These are phyloP conservation scores for Linnemannia hyalina DNA, from an alignment of 192 early-diverging fungal species.

Conservation along the genomic window DNA sequence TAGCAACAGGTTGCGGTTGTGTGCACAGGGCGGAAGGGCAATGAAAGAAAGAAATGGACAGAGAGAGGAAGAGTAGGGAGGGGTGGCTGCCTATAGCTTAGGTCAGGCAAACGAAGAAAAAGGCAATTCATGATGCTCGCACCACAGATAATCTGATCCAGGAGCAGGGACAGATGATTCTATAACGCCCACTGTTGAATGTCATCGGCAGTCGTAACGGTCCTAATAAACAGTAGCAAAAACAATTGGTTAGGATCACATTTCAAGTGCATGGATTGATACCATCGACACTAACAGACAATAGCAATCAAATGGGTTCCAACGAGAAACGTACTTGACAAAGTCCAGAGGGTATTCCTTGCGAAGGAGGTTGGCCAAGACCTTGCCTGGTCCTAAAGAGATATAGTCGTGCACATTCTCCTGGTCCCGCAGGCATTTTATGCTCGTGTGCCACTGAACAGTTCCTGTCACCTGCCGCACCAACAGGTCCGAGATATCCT, in stretches of 20 bases:
- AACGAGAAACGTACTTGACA: constrained; percentile 60
- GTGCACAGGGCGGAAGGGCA: not conserved
- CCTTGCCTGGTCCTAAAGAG: constrained; percentile 87
- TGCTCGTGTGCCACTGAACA: constrained; percentile 91
- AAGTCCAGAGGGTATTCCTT: constrained; percentile 87
- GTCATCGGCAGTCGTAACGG: constrained; percentile 46
- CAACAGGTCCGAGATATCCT: constrained; percentile 76
- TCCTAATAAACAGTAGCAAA: constrained; percentile 9
- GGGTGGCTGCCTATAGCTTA: not conserved
- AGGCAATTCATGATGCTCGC: not conserved
- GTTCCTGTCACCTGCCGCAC: constrained; percentile 86
- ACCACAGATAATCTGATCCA: not conserved
- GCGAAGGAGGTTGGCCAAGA: constrained; percentile 89
- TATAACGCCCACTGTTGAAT: constrained; percentile 51
- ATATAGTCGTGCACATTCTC: constrained; percentile 80
- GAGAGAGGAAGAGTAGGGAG: not conserved
- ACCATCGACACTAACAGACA: not conserved
- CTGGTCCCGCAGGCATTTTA: constrained; percentile 83
- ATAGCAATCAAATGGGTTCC: no score
- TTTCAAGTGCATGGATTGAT: not conserved
- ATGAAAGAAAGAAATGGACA: not conserved
- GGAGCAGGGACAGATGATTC: not conserved
- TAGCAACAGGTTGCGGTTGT: not conserved
- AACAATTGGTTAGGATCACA: not conserved
- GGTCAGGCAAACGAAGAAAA: not conserved